Conservation (phyloP, 2,329 filamentous ascomycete species). For the Xylaria sp. region DNA sequence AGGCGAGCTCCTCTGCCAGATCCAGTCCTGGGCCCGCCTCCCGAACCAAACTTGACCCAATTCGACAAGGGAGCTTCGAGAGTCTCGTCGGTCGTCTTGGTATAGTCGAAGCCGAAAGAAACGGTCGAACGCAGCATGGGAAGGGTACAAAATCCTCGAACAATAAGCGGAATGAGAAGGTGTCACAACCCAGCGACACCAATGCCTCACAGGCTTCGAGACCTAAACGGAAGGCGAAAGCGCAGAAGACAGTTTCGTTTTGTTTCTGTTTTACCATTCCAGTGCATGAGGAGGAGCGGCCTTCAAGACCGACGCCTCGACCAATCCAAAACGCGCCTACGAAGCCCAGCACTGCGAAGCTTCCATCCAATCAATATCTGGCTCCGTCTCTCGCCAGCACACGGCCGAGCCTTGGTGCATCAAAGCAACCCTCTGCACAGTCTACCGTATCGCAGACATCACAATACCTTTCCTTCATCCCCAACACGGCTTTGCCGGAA, state of each 20-base stretch:
- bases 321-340: slow-evolving; percentile 56
- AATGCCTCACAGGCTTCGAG: slow-evolving; percentile 38
- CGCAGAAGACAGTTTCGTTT: slow-evolving; percentile 52
- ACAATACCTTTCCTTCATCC: slow-evolving; percentile 75
- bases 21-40: slow-evolving; percentile 59
- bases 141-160: slow-evolving; percentile 39
- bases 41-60: slow-evolving; percentile 64
- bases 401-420: slow-evolving; percentile 43
- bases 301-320: slow-evolving; percentile 58
- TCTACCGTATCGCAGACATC: slow-evolving; percentile 52
- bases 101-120: slow-evolving; percentile 71
- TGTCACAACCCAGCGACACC: slow-evolving; percentile 37
- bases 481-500: slow-evolving; percentile 71
- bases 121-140: slow-evolving; percentile 43
- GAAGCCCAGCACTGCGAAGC: slow-evolving; percentile 46
- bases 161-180: slow-evolving; percentile 46
- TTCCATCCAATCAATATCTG: slow-evolving; percentile 46
- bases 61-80: slow-evolving; percentile 82
- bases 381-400: slow-evolving; percentile 46
- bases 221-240: slow-evolving; percentile 45
- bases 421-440: slow-evolving; percentile 44
- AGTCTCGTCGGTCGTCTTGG: slow-evolving; percentile 85
- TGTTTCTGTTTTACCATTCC: slow-evolving; percentile 67
- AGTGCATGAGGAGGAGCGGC: slow-evolving; percentile 54
- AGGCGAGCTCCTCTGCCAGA: slow-evolving; percentile 67